These are phyloP conservation scores for Aspergillus sp. DNA, from an alignment of 2,329 filamentous ascomycete genomes.

Conservation along the genomic window DNA sequence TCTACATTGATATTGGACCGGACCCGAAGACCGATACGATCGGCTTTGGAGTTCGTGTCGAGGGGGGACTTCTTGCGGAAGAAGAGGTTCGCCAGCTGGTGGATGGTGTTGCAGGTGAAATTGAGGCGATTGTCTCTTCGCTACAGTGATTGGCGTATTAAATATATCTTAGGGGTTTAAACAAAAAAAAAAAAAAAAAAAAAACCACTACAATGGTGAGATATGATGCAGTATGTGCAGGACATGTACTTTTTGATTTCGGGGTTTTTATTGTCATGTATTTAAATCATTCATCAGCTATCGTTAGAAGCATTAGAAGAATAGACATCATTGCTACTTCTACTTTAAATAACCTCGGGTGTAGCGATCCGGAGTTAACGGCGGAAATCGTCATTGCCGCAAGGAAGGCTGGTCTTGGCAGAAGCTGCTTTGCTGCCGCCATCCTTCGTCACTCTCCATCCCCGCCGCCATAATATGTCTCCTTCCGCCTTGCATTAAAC, in stretches of 20 bases:
- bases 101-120: constrained; percentile 18
- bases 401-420: background rate
- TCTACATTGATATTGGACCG: constrained; percentile 29
- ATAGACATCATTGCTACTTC: background rate
- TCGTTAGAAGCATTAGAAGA: background rate
- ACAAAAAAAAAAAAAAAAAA: background rate
- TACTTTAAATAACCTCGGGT: background rate
- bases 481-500: background rate
- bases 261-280: background rate
- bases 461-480: background rate
- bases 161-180: background rate
- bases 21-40: constrained; percentile 24
- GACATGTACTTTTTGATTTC: too few species aligned
- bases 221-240: background rate
- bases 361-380: background rate
- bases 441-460: background rate
- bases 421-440: background rate
- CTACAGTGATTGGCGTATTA: background rate
- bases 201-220: background rate
- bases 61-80: constrained; percentile 21
- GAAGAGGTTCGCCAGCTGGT: constrained; percentile 19
- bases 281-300: background rate
- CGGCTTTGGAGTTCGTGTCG: constrained; percentile 29
- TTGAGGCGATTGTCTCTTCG: constrained; percentile 17
- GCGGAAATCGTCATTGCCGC: background rate